These are phyloP conservation scores for Sclerotinia minor DNA, from an alignment of 2,329 filamentous ascomycete genomes.

Conservation along the genomic window DNA sequence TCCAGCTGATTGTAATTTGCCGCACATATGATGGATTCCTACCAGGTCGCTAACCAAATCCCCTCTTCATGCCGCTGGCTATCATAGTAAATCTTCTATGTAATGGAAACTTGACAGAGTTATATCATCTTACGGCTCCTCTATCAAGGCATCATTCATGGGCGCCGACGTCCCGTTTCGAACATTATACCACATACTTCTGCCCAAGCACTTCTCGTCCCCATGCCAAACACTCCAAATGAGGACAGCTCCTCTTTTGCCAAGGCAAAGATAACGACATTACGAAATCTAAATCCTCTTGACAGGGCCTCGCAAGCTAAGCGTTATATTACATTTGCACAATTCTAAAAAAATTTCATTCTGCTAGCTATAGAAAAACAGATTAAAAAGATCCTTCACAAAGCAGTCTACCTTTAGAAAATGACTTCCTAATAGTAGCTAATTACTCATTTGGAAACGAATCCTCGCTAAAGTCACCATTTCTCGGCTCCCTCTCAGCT, in stretches of 20 bases:
- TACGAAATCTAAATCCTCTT: neutral
- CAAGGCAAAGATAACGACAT: neutral
- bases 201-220: constrained; percentile 39
- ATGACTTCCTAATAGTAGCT: constrained; percentile 38
- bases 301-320: neutral
- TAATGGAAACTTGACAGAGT: constrained; percentile 43
- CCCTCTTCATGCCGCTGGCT: constrained; percentile 44
- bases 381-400: constrained; percentile 39
- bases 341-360: constrained; percentile 45
- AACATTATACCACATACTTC: constrained; percentile 8
- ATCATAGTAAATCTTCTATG: constrained; percentile 31
- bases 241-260: neutral
- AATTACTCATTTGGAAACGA: constrained; percentile 25
- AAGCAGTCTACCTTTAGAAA: constrained; percentile 40
- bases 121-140: constrained; percentile 45
- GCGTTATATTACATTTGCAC: constrained; percentile 28
- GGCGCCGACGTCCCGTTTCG: constrained; percentile 26
- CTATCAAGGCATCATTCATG: constrained; percentile 42
- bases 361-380: constrained; percentile 45
- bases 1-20: constrained; percentile 31
- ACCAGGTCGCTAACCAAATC: constrained; percentile 40
- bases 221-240: constrained; percentile 39
- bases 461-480: constrained; percentile 30
- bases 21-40: constrained; percentile 44
- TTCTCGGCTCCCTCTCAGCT: constrained; percentile 46